Evolutionary conservation across 2,329 filamentous ascomycete species (phyloP), one percentile per base, ranked within the genome.

Genomic region (Chrysoporthe deuterocubensis): DNA sequence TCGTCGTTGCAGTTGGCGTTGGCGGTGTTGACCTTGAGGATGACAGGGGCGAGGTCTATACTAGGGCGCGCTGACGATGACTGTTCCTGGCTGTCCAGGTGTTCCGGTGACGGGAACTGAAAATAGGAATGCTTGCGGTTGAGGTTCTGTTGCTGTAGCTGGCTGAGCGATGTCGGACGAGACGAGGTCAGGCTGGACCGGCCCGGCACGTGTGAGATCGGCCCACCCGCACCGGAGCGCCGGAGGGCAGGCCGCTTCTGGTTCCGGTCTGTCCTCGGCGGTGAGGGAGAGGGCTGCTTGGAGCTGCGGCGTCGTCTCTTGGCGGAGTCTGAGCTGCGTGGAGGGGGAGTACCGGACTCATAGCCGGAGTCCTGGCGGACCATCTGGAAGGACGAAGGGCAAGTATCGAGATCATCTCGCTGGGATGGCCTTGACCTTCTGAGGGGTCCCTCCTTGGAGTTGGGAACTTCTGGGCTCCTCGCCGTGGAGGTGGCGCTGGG

Each of bases 291-390:
- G 7, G 74, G 71, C 8, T 77, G 77, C 9, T 71, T 71, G 9
- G 74, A 70, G 5, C 79, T 76, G 16, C 72, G 72, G 44, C 75
- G 73, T 18, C 72, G 73, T 9, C 72, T 71, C 44, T 57, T 65
- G 46, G 75, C 76, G 18, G 74, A 73, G 4, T 74, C 75, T 2
- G 82, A 83, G 18, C 75, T 75, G 9, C 77, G 78, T 2, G 82
- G 79, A 9, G 77, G 76, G 58, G 82, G 42, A n/a, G 65, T 68
- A 59, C 66, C 80, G 3, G 86, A 88, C 72, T 85, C 85, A 72
- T 89, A 88, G 44, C 86, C 86, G 0, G 86, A 88, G 73, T 89
- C 86, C 69, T 87, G 85, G 16, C 86, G 81, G 62, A 81, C 81
- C 79, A 88, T 87, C 66, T 78, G 79, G 60, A 74, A 72, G 0